phyloP scores from a whole-genome alignment of 805 yeast genomes.

The Candida jianshihensis region DNA sequence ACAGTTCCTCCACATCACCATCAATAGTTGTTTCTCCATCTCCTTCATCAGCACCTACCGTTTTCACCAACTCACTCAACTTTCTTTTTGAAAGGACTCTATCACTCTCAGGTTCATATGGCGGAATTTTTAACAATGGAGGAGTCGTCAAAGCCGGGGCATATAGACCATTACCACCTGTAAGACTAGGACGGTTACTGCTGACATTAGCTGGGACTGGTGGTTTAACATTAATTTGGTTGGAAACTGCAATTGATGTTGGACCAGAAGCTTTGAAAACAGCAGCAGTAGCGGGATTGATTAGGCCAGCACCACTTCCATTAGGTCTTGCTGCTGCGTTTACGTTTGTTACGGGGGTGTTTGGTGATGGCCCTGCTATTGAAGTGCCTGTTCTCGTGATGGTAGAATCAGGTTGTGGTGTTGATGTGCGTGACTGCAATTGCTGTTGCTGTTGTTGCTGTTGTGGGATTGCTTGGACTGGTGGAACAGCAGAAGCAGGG shows the following conservation, averaged over 20 bases:
- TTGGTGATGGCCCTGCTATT: slow-evolving; percentile 22
- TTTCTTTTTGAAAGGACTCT: slow-evolving; percentile 86
- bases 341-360: slow-evolving; percentile 37
- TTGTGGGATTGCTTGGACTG: slow-evolving; percentile 11
- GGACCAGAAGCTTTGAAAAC: slow-evolving; percentile 43
- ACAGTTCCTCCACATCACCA: slow-evolving; percentile 90
- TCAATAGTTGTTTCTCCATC: slow-evolving; percentile 87
- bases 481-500: background rate
- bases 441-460: slow-evolving; percentile 14
- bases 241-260: slow-evolving; percentile 67
- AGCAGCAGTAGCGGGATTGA: slow-evolving; percentile 20
- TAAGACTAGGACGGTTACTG: slow-evolving; percentile 71
- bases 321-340: slow-evolving; percentile 42
- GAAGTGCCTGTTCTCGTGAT: slow-evolving; percentile 7
- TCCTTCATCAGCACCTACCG: slow-evolving; percentile 80
- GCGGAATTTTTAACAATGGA: slow-evolving; percentile 65
- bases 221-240: slow-evolving; percentile 55
- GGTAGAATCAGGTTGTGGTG: slow-evolving; percentile 14
- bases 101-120: slow-evolving; percentile 75
- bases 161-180: slow-evolving; percentile 76
- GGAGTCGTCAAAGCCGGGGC: slow-evolving; percentile 72
- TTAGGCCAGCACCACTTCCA: slow-evolving; percentile 20
- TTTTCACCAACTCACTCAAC: slow-evolving; percentile 76
- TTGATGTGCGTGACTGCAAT: slow-evolving; percentile 17
- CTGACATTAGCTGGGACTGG: slow-evolving; percentile 60